Evolutionary conservation across 345 rosid species (phyloP).

Genomic region (Camelina sativa): DNA sequence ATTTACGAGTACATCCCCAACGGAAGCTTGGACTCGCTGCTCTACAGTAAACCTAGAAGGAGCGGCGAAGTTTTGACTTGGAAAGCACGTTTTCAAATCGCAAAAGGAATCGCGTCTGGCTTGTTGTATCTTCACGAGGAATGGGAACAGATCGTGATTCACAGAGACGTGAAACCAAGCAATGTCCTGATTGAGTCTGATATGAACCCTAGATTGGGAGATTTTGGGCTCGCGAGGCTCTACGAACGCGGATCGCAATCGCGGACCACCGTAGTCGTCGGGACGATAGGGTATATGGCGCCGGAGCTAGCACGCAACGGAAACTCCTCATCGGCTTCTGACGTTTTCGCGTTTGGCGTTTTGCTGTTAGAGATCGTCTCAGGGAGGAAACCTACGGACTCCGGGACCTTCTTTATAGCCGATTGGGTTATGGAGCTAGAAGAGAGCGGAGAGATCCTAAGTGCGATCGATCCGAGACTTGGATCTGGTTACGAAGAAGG

Average conservation of each 20-base stretch:
- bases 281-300: constrained; percentile 52
- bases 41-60: constrained; percentile 39
- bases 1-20: constrained; percentile 61
- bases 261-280: constrained; percentile 59
- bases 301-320: constrained; percentile 43
- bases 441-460: constrained; percentile 44
- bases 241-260: constrained; percentile 56
- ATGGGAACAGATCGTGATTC: constrained; percentile 60
- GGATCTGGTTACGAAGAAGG: constrained; percentile 38
- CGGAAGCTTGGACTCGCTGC: constrained; percentile 57
- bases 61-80: constrained; percentile 44
- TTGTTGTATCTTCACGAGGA: constrained; percentile 67
- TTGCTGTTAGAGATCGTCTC: constrained; percentile 41
- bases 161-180: constrained; percentile 46
- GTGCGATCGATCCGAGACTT: constrained; percentile 55
- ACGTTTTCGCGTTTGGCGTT: constrained; percentile 45
- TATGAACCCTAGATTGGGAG: constrained; percentile 62
- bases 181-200: constrained; percentile 37
- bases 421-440: constrained; percentile 43
- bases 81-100: constrained; percentile 55
- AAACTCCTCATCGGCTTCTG: constrained; percentile 39
- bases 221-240: constrained; percentile 69
- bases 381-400: constrained; percentile 42
- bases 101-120: constrained; percentile 57
- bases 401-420: constrained; percentile 39